A percentile compares a stretch with the other conserved stretches of the same genome.
phyloP scores from a whole-genome alignment of 163 green algal species.

The Scenedesmus sp. region DNA sequence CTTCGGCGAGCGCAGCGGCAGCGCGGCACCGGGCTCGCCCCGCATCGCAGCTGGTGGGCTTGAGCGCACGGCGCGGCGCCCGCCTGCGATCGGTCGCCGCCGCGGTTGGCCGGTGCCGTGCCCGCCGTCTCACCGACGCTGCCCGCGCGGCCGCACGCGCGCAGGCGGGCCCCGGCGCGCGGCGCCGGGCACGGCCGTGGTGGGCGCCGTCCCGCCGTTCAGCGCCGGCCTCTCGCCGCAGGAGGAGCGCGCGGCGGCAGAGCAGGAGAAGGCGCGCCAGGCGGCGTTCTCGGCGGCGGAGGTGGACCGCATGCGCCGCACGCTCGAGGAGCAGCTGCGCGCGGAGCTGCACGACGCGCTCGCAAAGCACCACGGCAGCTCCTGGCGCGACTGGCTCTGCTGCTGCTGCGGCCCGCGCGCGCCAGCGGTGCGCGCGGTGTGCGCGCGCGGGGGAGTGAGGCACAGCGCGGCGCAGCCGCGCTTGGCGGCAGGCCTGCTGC shows the following conservation, averaged over 20 bases:
- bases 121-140: too few species aligned
- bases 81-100: conserved; percentile 5
- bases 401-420: conserved; percentile 24
- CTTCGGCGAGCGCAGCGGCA: too few species aligned
- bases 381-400: conserved; percentile 29
- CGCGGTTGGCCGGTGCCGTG: not conserved
- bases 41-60: too few species aligned
- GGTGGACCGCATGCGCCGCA: conserved; percentile 7
- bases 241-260: conserved; percentile 7
- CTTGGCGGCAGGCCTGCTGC: too few species aligned
- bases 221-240: conserved; percentile 12
- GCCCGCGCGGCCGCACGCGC: not conserved
- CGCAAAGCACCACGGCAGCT: not conserved
- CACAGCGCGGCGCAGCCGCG: too few species aligned
- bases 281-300: conserved; percentile 22
- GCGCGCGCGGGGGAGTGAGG: too few species aligned
- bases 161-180: not conserved
- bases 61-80: too few species aligned
- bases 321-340: conserved; percentile 33
- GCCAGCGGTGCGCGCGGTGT: not conserved
- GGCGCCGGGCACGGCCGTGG: not conserved
- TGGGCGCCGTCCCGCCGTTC: conserved; percentile 4
- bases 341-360: conserved; percentile 28
- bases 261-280: conserved; percentile 22
- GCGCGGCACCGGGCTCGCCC: too few species aligned